A percentile compares a stretch with the other conserved stretches of the same genome.
These are phyloP conservation scores for Musa troglodytarum DNA, from an alignment of 176 grass and related monocot genomes.

Conservation along the genomic window DNA sequence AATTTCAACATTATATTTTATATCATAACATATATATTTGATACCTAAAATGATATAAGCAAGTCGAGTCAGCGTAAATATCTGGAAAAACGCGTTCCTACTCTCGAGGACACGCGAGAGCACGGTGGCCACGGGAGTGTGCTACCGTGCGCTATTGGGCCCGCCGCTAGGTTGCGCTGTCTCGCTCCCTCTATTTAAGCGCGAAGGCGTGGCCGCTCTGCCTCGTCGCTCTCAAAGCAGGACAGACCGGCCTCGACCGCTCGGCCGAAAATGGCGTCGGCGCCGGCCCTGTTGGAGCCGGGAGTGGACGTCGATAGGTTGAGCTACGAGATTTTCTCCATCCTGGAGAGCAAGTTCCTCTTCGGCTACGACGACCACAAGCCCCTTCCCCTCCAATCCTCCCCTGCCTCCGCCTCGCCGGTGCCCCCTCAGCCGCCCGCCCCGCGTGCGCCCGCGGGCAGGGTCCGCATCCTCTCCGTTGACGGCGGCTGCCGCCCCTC, in stretches of 20 bases:
- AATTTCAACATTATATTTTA: too few species aligned
- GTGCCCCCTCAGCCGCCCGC: constrained; percentile 8
- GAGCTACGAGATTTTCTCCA: constrained; percentile 60
- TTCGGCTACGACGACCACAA: constrained; percentile 27
- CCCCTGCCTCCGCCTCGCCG: neutral
- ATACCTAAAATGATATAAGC: too few species aligned
- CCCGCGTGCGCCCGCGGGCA: neutral
- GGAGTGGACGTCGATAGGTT: constrained; percentile 32
- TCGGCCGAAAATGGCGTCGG: neutral
- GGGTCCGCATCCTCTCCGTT: constrained; percentile 60
- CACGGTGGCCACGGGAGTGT: neutral
- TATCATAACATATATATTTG: too few species aligned
- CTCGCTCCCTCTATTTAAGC: neutral
- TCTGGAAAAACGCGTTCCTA: too few species aligned
- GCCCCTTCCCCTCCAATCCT: neutral
- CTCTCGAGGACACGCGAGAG: too few species aligned
- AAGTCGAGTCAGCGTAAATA: too few species aligned
- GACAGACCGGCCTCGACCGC: too few species aligned
- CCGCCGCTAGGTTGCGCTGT: neutral
- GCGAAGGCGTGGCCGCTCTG: neutral
- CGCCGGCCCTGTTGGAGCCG: neutral
- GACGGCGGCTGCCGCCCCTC: constrained; percentile 38
- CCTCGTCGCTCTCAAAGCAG: neutral
- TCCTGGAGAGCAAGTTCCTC: constrained; percentile 64
- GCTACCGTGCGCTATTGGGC: neutral